Base-by-base conservation (phyloP, 495 filamentous ascomycete genomes). In the Tuber brumale region DNA sequence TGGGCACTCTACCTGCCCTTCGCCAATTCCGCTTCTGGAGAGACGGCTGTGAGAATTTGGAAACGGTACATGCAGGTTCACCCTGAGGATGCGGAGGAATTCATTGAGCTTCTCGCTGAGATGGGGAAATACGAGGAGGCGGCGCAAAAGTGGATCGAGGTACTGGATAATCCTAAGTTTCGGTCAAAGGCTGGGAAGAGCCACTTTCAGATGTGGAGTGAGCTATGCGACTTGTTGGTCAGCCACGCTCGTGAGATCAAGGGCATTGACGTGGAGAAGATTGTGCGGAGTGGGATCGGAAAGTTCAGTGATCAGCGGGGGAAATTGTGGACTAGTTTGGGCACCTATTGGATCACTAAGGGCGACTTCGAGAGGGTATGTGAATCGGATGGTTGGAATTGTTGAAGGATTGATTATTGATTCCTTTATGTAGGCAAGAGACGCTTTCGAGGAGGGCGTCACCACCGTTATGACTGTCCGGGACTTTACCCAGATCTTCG, bases 401-500 rank as follows among this genome's bases (percentile, higher is more conserved):
- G 44, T 35, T 41, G 16, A 43, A 23, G 76, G 51, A n/a, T 76
- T 45, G 37, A 72, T 72, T 42, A 35, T 74, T 77, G 70, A 77
- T 74, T 61, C 45, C 21, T 42, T 51, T 74, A 10, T n/a, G 83
- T 84, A 86, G 35, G 94, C 95, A 0, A 86, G 95, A 78, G 95
- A 99, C 85, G 88, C 97, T 35, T 97, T 97, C 79, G 96, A 99
- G 85, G 94, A 98, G 85, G 96, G 94, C 70, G 93, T 98, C 77
- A 97, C 93, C 42, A 98, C 95, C 1, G 96, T 97, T 75, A 97
- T 97, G 95, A 99, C 96, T 6, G 94, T 98, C n/a, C 90, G 96
- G 72, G 96, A 99, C 85, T 99, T 99, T 81, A 96, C 95, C 0
- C 88, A 97, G 69, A 90, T 98, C 37, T 99, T 99, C 79, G 96